A percentile compares a stretch with the other conserved stretches of the same genome.
Conservation (phyloP, 2,329 filamentous ascomycete species). For the Colletotrichum theobromicola region DNA sequence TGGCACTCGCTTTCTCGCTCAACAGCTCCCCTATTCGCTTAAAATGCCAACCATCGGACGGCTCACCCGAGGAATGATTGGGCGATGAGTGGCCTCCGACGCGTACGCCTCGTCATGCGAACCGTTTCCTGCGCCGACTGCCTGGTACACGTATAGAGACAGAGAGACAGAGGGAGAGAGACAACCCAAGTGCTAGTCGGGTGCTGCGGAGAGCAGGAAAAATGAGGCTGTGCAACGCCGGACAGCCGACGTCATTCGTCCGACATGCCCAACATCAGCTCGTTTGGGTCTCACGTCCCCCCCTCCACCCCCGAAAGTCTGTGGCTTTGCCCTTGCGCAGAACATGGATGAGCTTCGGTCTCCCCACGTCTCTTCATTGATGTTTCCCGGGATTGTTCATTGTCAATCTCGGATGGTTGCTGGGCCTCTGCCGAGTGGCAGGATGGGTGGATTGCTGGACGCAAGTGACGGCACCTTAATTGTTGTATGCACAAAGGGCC, state of each 20-base stretch:
- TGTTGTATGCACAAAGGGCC: not conserved
- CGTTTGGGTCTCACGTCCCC: not conserved
- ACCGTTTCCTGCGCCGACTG: not conserved
- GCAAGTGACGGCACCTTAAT: not conserved
- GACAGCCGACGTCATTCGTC: conserved; percentile 21
- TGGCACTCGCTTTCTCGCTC: not conserved
- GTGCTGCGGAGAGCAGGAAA: not conserved
- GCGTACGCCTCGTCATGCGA: conserved; percentile 19
- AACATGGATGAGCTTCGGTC: not conserved
- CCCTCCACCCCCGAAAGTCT: not conserved
- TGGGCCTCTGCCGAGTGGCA: conserved; percentile 10
- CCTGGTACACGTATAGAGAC: not conserved
- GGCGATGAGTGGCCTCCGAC: conserved; percentile 1
- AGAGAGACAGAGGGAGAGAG: not conserved
- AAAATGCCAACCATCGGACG: not conserved
- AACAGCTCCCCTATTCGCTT: not conserved
- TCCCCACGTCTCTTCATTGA: not conserved
- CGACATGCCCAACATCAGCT: not conserved
- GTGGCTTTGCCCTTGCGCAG: conserved; percentile 6
- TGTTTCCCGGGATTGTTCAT: not conserved
- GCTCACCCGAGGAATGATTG: conserved; percentile 1
- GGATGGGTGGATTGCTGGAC: not conserved
- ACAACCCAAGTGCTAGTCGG: not conserved
- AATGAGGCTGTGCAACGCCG: conserved; percentile 18
- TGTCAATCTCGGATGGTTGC: conserved; percentile 1